Evolutionary conservation across 2,329 filamentous ascomycete genomes (phyloP), one percentile per base, ranked within the genome.

Genomic region (Boeremia lycopersici): DNA sequence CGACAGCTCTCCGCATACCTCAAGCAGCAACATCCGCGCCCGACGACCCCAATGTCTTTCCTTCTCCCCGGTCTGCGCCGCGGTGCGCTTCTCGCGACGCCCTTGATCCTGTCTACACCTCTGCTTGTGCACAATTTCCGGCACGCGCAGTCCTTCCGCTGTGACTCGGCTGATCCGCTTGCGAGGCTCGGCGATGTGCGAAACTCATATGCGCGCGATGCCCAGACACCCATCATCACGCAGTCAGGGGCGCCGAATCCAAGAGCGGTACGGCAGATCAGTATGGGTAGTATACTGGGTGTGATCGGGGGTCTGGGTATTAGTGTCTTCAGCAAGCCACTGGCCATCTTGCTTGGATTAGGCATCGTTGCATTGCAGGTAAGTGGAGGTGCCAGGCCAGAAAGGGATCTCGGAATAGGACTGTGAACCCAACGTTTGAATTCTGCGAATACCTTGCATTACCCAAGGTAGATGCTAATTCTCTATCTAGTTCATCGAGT

Each of bases 261-360:
- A 1, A 60, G 65, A 11, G 74, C 76, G 2, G 65, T 80, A 25
- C 69, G 75, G 45, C 79, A 82, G 61, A 64, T 82, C 40, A 79
- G 76, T 46, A 63, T 75, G 48, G 80, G 80, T 4, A 80, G 78
- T 54, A 78, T 81, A 56, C 59, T 78, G 28, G 79, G 70, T 3
- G 62, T 74, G 29, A 38, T 74, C 9, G 75, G 82, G 3, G 89
- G 89, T 1, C 65, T 93, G 29, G 76, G 87, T 0, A 81, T 92
- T 25, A 86, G 86, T 54, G 78, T 88, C 13, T 91, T 93, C 72
- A 91, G 88, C 8, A 85, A 85, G 68, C 85, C 87, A 1, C 76
- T 93, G 42, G 87, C 88, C 1, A 67, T 92, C 13, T 71, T 93
- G 17, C 76, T 89, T 17, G 89, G 89, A 0, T 67, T 90, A 11